Percentiles rank a stretch among this genome's conserved stretches.
Conservation (phyloP, 2,329 filamentous ascomycete species). For the Chaetomiaceae sp. region DNA sequence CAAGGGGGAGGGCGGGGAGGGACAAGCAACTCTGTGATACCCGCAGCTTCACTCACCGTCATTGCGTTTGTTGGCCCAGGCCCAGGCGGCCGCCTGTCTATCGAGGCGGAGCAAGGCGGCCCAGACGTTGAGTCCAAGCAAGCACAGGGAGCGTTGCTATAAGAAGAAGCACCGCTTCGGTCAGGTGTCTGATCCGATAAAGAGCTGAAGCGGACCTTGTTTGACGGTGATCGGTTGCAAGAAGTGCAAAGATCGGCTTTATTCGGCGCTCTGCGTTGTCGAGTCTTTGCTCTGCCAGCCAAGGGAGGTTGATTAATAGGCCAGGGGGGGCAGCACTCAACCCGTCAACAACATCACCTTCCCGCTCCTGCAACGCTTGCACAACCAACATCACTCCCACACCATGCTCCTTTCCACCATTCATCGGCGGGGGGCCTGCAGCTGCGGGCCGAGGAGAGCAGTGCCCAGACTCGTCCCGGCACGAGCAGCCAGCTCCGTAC, state of each 20-base stretch:
- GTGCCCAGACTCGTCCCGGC: background rate
- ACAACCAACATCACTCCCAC: background rate
- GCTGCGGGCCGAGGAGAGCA: background rate
- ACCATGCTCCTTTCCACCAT: slow-evolving; percentile 17
- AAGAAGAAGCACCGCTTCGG: background rate
- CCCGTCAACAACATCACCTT: background rate
- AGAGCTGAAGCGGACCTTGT: too few relatives aligned
- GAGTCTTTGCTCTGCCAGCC: too few relatives aligned
- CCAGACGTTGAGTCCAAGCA: too few relatives aligned
- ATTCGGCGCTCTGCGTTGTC: too few relatives aligned
- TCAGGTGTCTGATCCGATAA: background rate
- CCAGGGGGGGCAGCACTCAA: background rate
- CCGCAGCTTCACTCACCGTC: background rate
- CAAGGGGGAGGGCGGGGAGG: background rate
- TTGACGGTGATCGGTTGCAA: background rate
- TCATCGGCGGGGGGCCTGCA: background rate
- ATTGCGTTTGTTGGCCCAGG: slow-evolving; percentile 1
- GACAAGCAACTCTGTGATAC: slow-evolving; percentile 6
- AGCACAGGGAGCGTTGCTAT: background rate
- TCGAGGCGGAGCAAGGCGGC: too few relatives aligned
- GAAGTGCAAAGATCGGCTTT: background rate
- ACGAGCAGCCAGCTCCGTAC: slow-evolving; percentile 17
- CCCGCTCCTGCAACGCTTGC: slow-evolving; percentile 1
- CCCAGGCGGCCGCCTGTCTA: background rate
- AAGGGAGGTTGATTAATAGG: background rate